Percentiles rank a stretch among this genome's conserved stretches.
Conservation (phyloP, 1,284 basidiomycete genomes). For the Microbotryum saponariae region DNA sequence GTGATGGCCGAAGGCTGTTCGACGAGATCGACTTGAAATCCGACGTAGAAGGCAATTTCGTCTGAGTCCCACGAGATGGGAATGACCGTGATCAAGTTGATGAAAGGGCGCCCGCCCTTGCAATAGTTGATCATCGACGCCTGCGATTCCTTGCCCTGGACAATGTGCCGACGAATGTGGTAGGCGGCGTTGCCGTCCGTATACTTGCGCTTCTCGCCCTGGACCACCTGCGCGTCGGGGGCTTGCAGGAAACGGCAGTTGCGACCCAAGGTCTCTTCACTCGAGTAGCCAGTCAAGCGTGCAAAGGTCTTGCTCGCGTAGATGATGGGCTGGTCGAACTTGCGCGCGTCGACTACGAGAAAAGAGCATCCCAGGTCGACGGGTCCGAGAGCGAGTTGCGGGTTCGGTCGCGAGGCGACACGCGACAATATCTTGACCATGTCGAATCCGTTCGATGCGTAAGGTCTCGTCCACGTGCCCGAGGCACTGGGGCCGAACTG, state of each 20-base stretch:
- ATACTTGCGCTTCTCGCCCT: slow-evolving; percentile 49
- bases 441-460: slow-evolving; percentile 84
- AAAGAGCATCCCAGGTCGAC: slow-evolving; percentile 88
- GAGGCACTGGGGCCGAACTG: not conserved
- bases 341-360: slow-evolving; percentile 71
- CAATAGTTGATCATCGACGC: slow-evolving; percentile 79
- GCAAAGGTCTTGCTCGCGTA: slow-evolving; percentile 78
- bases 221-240: slow-evolving; percentile 61
- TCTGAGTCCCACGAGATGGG: slow-evolving; percentile 56
- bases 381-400: slow-evolving; percentile 71
- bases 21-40: slow-evolving; percentile 72
- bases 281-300: slow-evolving; percentile 71
- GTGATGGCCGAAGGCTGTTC: slow-evolving; percentile 78
- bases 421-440: slow-evolving; percentile 70
- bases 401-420: slow-evolving; percentile 65
- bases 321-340: slow-evolving; percentile 74
- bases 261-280: slow-evolving; percentile 40
- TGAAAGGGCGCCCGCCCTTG: slow-evolving; percentile 51
- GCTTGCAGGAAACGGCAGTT: slow-evolving; percentile 52
- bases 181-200: slow-evolving; percentile 56
- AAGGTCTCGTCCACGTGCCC: slow-evolving; percentile 45
- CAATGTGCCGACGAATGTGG: slow-evolving; percentile 58
- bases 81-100: slow-evolving; percentile 48
- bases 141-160: slow-evolving; percentile 75
- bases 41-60: slow-evolving; percentile 70